Evolutionary conservation across 2,329 filamentous ascomycete genomes (phyloP), one percentile per base, ranked within the genome.

Genomic region (Botrytis medusae): DNA sequence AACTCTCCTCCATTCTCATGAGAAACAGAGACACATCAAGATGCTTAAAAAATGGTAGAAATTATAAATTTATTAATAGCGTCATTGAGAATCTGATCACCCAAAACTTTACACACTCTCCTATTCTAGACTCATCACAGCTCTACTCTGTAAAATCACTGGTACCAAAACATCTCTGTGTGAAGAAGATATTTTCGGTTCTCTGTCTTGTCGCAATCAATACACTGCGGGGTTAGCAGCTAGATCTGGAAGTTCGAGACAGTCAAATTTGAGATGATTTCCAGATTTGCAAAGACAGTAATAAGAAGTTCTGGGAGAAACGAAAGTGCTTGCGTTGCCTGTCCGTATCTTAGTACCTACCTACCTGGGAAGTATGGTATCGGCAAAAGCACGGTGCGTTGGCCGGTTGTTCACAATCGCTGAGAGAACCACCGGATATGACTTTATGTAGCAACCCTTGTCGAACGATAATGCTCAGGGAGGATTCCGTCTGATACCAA

Each of bases 211-310:
- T 25, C 40, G 25, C 16, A 42, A 63, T 63, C 37, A 63, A 63
- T 44, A 44, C 37, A 18, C n/a, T 67, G 44, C 46, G 64, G 32
- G 42, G 29, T 25, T 18, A 29, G 20, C 22, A 22, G 20, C 54
- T 46, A 34, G 9, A 70, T 70, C 29, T 60, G 32, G 54, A 70
- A n/a, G 14, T 70, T 61, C 68, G 40, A 70, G 54, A 70, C 68
- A 70, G 54, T 70, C 29, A 32, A 61, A 61, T 70, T 57, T 69
- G 25, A 37, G 22, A 29, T 25, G 40, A 29, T 42, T 69, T 69
- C 37, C 32, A 40, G 20, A n/a, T 69, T 44, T 64, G n/a, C n/a
- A 29, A 14, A 29, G 51, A 54, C n/a, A 3, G n/a, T 29, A 54
- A 54, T 54, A 4, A 29, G 32, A 37, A 34, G 29, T 22, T 22